Base-by-base conservation (phyloP, 2,329 filamentous ascomycete species). In the Xylariaceae sp. region DNA sequence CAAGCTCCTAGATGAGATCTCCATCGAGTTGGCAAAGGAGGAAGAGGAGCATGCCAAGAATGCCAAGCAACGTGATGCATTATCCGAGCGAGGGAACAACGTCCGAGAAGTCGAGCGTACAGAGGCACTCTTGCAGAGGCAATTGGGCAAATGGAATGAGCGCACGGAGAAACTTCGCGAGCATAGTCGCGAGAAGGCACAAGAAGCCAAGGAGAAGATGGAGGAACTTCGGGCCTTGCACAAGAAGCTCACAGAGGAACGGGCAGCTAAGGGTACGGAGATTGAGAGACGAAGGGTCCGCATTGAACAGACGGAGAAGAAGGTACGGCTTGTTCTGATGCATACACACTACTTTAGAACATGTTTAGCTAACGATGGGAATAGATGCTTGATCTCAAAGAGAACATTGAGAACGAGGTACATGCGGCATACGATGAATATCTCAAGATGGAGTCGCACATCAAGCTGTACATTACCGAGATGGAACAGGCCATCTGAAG, bases 241-340 rank as follows among this genome's bases (percentile, higher is more conserved):
- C 74, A 86, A 86, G 69, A 87, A 87, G 71, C 79, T 98, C 59
- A 90, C 89, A 0, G 90, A 94, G 70, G 94, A 99, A 79, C 83
- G 93, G 61, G 85, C 84, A 1, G 91, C 95, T 52, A 96, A 96
- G 76, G 88, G 89, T 29, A 88, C 91, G 56, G 94, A 98, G 70
- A 96, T 98, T 78, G 95, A 99, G 79, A 87, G 90, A 71, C 83
- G 93, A 67, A 86, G 91, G 65, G 91, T 97, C n/a, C 82, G 93
- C 59, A 98, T 99, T 63, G 95, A 99, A 76, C 92, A 97, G 79
- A 96, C 92, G 7, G 94, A 98, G 83, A 98, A 98, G 79, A 98
- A 98, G 90, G 92, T 92, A 79, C 67, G 79, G 71, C 11, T 6
- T 29, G 21, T 24, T 34, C 14, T 24, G 9, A 23, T 36, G 12